Evolutionary conservation across 345 rosid species (phyloP), one percentile per base, ranked within the genome.

Genomic region (Aquilaria sinensis): DNA sequence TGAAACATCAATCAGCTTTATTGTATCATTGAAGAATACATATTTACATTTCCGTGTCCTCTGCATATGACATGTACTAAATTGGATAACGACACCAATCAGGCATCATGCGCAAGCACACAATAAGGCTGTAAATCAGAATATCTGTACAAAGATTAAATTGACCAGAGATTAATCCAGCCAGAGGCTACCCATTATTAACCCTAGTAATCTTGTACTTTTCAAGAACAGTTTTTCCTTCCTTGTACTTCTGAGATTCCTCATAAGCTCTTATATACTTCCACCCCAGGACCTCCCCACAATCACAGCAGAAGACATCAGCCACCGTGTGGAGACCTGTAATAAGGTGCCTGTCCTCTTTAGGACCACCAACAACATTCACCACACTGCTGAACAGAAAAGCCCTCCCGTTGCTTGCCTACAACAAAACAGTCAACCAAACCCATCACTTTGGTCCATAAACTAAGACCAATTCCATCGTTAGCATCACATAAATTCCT

Each of bases 251-350:
- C 52, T 76, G 68, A 0, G 66, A 34, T 41, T 65, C 69, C 52
- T 72, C 69, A 30, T 53, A 69, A 31, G 77, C 77, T n/a, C 65
- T 47, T 10, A 61, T 55, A 52, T 76, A 76, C 57, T 66, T 72
- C 80, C 80, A 76, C 3, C 80, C 80, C 66, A 76, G 34, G 12
- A 46, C 45, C 54, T 76, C 77, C 47, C 60, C 60, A 51, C 80
- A 76, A 32, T 72, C 77, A 45, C 49, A 37, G 69, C 80, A 76
- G 33, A 12, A 66, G 0, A 72, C 63, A 58, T 76, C 80, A 1
- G 74, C 70, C 30, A 76, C 74, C 5, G 71, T 73, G 56, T 72
- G 77, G 43, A 69, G 74, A 46, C 80, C 77, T 0, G 80, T 69
- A 0, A 65, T 51, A 8, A 76, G 71, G 15, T 52, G 64, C 62